phyloP scores from a whole-genome alignment of 192 early-diverging fungal genomes.

The Rhizophlyctis rosea region DNA sequence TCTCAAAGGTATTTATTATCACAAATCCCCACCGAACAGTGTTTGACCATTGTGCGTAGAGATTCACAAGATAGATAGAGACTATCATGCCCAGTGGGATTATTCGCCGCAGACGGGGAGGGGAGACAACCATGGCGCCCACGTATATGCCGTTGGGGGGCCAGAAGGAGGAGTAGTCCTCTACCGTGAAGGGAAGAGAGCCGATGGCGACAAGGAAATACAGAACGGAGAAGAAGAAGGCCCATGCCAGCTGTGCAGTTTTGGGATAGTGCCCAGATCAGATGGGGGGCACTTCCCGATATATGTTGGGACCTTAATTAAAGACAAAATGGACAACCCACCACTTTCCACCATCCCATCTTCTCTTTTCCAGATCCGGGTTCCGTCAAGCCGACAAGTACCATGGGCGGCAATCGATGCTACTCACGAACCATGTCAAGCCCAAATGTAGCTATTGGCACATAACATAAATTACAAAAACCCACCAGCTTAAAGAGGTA shows the following conservation, averaged over 20 bases:
- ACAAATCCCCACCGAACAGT: background rate
- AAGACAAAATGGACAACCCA: too few species aligned
- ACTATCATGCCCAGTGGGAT: conserved; percentile 1
- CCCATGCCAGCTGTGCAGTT: background rate
- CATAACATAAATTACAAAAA: too few species aligned
- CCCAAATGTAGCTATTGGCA: too few species aligned
- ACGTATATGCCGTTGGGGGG: conserved; percentile 13
- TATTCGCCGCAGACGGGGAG: conserved; percentile 4
- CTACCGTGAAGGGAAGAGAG: conserved; percentile 5
- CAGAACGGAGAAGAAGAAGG: background rate
- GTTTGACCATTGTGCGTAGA: background rate
- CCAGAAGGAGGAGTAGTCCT: conserved; percentile 18
- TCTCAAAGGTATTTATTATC: conserved; percentile 5
- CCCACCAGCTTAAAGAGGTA: too few species aligned
- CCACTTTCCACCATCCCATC: too few species aligned
- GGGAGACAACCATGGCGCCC: conserved; percentile 6
- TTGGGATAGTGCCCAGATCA: too few species aligned
- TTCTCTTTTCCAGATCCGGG: too few species aligned
- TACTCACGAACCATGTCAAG: too few species aligned
- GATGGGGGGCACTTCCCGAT: too few species aligned
- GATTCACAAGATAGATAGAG: conserved; percentile 3
- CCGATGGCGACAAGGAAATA: background rate
- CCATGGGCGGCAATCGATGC: too few species aligned
- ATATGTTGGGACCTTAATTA: too few species aligned
- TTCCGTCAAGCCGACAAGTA: too few species aligned